Conservation (phyloP, 768 basidiomycete species). For the Amanita molliuscula region DNA sequence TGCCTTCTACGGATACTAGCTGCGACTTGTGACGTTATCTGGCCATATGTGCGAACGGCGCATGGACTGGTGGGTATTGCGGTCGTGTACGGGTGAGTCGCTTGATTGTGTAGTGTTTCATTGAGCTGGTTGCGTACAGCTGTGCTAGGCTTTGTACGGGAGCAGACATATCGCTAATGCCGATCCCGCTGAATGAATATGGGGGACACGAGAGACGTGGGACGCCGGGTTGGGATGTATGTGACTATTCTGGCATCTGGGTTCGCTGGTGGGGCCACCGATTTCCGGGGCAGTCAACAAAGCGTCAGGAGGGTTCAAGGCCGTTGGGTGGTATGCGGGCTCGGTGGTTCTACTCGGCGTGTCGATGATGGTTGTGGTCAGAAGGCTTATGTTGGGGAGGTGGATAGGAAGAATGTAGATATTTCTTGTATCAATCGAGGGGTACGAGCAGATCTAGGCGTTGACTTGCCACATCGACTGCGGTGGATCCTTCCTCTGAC, state of each 20-base stretch:
- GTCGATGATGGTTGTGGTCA: conserved; percentile 16
- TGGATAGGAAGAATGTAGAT: conserved; percentile 16
- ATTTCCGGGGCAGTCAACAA: conserved; percentile 60
- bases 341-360: conserved; percentile 17
- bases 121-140: background rate
- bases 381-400: conserved; percentile 15
- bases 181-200: conserved; percentile 51
- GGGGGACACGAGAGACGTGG: conserved; percentile 51
- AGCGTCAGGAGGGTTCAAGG: conserved; percentile 40
- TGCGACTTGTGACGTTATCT: conserved; percentile 47
- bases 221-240: conserved; percentile 55
- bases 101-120: too few species aligned
- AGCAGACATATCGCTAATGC: conserved; percentile 45
- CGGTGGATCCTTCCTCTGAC: too few species aligned
- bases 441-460: too few species aligned
- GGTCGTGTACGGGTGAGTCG: conserved; percentile 52
- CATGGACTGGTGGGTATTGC: conserved; percentile 40
- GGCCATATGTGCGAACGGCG: conserved; percentile 51
- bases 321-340: conserved; percentile 50
- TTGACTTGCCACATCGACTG: too few species aligned
- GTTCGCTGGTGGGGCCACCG: conserved; percentile 60
- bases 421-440: too few species aligned
- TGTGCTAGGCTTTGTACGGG: conserved; percentile 46
- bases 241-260: conserved; percentile 49
- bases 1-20: conserved; percentile 45